Conservation (phyloP, 2,329 filamentous ascomycete species). For the Pochonia chlamydosporia region DNA sequence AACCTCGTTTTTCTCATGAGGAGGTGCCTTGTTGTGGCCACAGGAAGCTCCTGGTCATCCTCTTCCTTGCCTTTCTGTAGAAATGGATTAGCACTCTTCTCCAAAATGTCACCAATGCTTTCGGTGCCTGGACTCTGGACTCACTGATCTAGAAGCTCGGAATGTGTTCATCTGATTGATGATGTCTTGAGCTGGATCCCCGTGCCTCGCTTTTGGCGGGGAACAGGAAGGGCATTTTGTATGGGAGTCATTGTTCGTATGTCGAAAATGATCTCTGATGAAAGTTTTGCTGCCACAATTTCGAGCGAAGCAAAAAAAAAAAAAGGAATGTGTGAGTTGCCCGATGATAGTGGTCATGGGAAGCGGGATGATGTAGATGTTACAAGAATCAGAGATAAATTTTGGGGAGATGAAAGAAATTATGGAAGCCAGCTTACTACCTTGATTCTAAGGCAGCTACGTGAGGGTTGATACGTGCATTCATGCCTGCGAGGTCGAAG, state of each 20-base stretch:
- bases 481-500: neutral
- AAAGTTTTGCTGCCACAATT: neutral
- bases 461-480: neutral
- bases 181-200: neutral
- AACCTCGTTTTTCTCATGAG: neutral
- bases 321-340: no score
- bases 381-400: neutral
- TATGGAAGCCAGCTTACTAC: neutral
- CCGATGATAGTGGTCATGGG: neutral
- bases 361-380: neutral
- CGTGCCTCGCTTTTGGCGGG: conserved; percentile 2
- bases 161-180: neutral
- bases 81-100: conserved; percentile 3
- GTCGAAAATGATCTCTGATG: neutral
- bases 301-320: neutral
- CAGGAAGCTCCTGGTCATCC: neutral
- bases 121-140: neutral
- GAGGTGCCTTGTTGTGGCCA: no score
- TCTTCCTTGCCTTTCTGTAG: neutral
- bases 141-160: neutral
- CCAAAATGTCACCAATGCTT: neutral
- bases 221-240: neutral
- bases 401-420: neutral
- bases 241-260: conserved; percentile 1
- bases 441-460: no score